Conservation (phyloP, 2,329 filamentous ascomycete genomes). For the Pseudopithomyces chartarum region DNA sequence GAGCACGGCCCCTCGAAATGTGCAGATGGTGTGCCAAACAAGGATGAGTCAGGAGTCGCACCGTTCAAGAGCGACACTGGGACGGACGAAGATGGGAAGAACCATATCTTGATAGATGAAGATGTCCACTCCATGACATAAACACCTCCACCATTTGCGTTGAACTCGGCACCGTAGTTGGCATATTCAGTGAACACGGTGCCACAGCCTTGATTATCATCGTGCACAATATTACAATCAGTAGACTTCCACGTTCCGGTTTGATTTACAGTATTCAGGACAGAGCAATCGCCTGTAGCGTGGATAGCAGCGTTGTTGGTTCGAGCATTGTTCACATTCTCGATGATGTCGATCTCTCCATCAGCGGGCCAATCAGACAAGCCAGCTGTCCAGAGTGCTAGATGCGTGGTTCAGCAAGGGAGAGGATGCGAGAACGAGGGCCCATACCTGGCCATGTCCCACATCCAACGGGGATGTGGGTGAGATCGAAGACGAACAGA, state of each 20-base stretch:
- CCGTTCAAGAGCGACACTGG: conserved; percentile 49
- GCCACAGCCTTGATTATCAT: conserved; percentile 29
- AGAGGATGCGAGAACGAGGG: background rate
- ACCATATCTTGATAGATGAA: conserved; percentile 73
- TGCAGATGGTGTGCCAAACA: conserved; percentile 69
- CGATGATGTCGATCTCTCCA: conserved; percentile 49
- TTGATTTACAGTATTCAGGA: conserved; percentile 35
- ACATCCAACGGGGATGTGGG: conserved; percentile 53
- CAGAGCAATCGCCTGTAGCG: conserved; percentile 45
- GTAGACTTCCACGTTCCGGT: conserved; percentile 54
- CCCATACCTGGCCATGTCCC: conserved; percentile 53
- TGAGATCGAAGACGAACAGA: conserved; percentile 51
- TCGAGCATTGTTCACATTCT: conserved; percentile 45
- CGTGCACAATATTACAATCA: conserved; percentile 50
- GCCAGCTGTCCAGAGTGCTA: conserved; percentile 30
- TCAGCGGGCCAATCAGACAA: conserved; percentile 41
- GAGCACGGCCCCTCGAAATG: conserved; percentile 59
- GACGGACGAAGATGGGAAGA: conserved; percentile 69
- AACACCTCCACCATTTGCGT: conserved; percentile 41
- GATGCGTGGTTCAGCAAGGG: background rate
- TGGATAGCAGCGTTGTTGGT: conserved; percentile 50
- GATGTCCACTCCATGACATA: conserved; percentile 66
- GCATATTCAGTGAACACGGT: conserved; percentile 20
- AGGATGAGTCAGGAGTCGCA: conserved; percentile 60
- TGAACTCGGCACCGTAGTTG: conserved; percentile 35